Base-by-base conservation (phyloP, 148 eudicot genomes). In the Camellia granthamiana region DNA sequence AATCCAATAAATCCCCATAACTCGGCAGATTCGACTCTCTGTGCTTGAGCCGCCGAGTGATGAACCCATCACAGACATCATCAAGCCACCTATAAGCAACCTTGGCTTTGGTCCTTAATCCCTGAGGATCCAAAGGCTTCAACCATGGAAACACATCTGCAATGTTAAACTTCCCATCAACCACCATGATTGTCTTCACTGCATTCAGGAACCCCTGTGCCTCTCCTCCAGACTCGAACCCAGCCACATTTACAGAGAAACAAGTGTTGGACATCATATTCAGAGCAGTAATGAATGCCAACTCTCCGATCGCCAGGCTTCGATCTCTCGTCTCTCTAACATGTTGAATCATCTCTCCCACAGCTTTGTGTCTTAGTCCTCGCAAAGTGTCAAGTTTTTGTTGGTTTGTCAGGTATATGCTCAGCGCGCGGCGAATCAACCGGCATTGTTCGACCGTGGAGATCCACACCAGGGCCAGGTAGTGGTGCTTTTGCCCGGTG, bases 241-340 rank as follows among this genome's bases (percentile, higher is more conserved):
- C 51, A 38, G 78, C 51, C 18, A 75, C 78, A 58, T 75, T 43
- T 9, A 12, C 65, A 4, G 78, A 75, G 9, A 75, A 23, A 15
- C 78, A 75, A 3, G 66, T 59, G 49, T 75, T 75, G 1, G 78
- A 75, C 78, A 58, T 75, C 47, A 75, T 75, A 58, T 2, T 30
- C 38, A 75, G 64, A 56, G 66, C 78, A 21, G 51, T 43, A 9
- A 66, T 60, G 49, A 75, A 75, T 47, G 78, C 78, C 2, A 75
- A 42, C 49, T 58, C 41, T 2, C 65, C 78, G 4, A 75, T 75
- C 30, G 16, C 66, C n/a, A 75, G 49, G 41, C 14, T 41, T 43
- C 38, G 38, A 30, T 56, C 65, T 16, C 19, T 19, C 18, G 10
- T 56, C 3, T 75, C 78, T 21, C 30, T 13, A 3, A 75, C n/a